Evolutionary conservation across 331 rosid species (phyloP).

Genomic region (Rhamnella rubrinervis): DNA sequence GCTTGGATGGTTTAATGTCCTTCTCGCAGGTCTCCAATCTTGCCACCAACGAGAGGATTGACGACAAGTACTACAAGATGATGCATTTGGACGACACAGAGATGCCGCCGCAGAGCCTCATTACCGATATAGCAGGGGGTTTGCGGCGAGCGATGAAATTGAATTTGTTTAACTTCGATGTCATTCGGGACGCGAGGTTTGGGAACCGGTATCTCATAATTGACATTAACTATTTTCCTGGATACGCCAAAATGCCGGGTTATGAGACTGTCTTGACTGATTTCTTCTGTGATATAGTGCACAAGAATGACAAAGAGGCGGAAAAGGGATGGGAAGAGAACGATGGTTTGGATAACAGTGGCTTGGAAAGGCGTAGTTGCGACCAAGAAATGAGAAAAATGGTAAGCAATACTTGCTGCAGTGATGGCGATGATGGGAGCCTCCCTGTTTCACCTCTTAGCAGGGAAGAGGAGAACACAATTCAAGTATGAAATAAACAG

Average conservation of each 20-base stretch:
- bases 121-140: conserved; percentile 66
- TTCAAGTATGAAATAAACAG: conserved; percentile 25
- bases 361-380: conserved; percentile 25
- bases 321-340: conserved; percentile 20
- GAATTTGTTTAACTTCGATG: conserved; percentile 88
- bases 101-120: conserved; percentile 76
- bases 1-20: conserved; percentile 59
- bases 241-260: conserved; percentile 95
- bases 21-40: conserved; percentile 91
- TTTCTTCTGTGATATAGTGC: conserved; percentile 68
- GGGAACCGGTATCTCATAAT: conserved; percentile 78
- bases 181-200: conserved; percentile 70
- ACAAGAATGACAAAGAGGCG: conserved; percentile 29
- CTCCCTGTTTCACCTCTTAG: conserved; percentile 24
- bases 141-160: conserved; percentile 58
- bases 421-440: conserved; percentile 40
- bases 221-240: conserved; percentile 93
- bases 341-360: conserved; percentile 22
- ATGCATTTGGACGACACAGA: conserved; percentile 78
- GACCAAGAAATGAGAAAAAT: conserved; percentile 35
- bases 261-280: conserved; percentile 76
- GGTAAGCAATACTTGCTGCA: conserved; percentile 29
- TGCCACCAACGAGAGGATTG: conserved; percentile 52
- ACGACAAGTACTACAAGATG: conserved; percentile 65
- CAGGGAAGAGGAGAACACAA: conserved; percentile 40